Base-by-base conservation (phyloP, 345 rosid genomes). In the Trapa bicornis region DNA sequence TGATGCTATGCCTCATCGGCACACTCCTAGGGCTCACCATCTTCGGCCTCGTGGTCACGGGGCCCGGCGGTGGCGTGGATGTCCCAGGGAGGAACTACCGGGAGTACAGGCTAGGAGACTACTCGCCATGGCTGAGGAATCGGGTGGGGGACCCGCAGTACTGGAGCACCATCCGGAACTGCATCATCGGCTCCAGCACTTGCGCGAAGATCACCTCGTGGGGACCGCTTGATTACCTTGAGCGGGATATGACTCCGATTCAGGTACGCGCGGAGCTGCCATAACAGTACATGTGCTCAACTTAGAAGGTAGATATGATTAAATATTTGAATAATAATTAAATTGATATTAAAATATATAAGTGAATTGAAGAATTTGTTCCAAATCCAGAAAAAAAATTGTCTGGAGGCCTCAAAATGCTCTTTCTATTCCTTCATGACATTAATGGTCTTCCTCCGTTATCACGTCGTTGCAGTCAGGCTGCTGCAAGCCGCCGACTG, bases 401-500 rank as follows among this genome's bases (percentile, higher is more conserved):
- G 29, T 22, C 0, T 0, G 29, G 29, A 22, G 29, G 29, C 29
- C 29, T 22, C 29, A 22, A 22, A 22, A 22, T 22, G 29, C 29
- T 22, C 29, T 22, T 22, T 22, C 29, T 22, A 22, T 22, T 22
- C 29, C 29, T 22, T 22, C 29, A 22, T 22, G 29, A 1, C 6
- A 41, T 3, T 41, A 41, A 41, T 41, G 43, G 4, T 41, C 43
- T 41, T 41, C 6, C 7, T 47, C 14, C 16, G 53, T 47, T 3
- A 47, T 47, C 43, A 22, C 29, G 29, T 36, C 63, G 50, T 22
- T 38, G 77, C 73, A 87, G 98, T 91, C 99, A 0, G 97, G 99
- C 65, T 94, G 99, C 61, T 94, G 99, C 70, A 94, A 91, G 83
- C 96, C 97, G 60, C 97, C 99, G 6, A 89, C 93, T 5, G 72